These are phyloP conservation scores for Rosa hybrid DNA, from an alignment of 331 rosid genomes.

Conservation along the genomic window DNA sequence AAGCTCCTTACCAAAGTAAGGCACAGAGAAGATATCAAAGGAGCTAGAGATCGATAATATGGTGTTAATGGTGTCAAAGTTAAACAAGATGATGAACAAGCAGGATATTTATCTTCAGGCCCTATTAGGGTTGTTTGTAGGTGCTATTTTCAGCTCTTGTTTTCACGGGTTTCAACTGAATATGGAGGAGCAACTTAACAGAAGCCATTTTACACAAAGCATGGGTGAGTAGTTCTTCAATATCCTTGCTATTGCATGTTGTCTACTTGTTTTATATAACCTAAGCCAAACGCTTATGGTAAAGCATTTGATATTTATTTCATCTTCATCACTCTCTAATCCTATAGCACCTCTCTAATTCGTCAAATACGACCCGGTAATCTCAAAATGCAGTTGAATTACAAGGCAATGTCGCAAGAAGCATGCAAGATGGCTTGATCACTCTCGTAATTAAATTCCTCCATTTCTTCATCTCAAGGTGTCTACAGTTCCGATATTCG, in stretches of 20 bases:
- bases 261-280: background rate
- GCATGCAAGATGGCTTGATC: constrained; percentile 17
- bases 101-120: background rate
- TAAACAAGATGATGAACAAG: constrained; percentile 6
- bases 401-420: constrained; percentile 1
- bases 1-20: background rate
- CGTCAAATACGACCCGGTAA: background rate
- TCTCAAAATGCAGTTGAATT: constrained; percentile 18
- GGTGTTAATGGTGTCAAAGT: background rate
- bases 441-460: constrained; percentile 25
- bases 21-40: background rate
- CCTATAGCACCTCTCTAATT: background rate
- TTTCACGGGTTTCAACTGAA: constrained; percentile 1
- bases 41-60: background rate
- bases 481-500: constrained; percentile 20
- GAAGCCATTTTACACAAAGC: background rate
- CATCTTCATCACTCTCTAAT: background rate
- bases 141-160: constrained; percentile 16
- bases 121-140: constrained; percentile 22
- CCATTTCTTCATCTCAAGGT: constrained; percentile 33
- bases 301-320: background rate
- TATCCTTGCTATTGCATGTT: background rate
- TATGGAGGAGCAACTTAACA: background rate
- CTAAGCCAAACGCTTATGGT: no score
- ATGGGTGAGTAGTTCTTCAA: constrained; percentile 12